A percentile compares a stretch with the other conserved stretches of the same genome.
These are phyloP conservation scores for Cylindrotheca fusiformis DNA, from an alignment of 108 stramenopile species.

Conservation along the genomic window DNA sequence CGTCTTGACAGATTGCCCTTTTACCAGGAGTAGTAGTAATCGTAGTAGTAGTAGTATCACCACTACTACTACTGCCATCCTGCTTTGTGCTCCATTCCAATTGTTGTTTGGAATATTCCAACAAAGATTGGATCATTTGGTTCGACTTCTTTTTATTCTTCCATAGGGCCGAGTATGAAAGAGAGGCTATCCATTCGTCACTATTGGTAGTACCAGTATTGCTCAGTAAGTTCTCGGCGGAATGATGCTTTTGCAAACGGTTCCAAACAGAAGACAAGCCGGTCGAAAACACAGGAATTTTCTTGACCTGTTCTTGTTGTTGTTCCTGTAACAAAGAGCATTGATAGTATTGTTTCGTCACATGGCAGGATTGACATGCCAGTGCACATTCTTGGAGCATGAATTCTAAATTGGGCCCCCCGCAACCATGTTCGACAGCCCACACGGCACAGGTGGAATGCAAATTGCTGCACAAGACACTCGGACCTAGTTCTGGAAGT, in stretches of 20 bases:
- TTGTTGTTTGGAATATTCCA: background rate
- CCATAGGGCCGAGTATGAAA: conserved; percentile 1
- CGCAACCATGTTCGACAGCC: background rate
- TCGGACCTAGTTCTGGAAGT: conserved; percentile 1
- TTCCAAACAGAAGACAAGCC: background rate
- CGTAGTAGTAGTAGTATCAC: background rate
- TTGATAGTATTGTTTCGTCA: background rate
- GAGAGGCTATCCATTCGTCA: conserved; percentile 6
- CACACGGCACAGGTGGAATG: conserved; percentile 1
- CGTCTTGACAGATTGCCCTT: conserved; percentile 1
- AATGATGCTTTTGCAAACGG: background rate
- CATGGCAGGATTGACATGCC: conserved; percentile 9
- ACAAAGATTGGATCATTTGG: too few relatives aligned
- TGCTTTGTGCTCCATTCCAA: background rate
- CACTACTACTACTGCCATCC: too few relatives aligned
- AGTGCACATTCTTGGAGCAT: conserved; percentile 8
- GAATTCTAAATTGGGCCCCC: background rate
- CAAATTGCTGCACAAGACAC: conserved; percentile 5
- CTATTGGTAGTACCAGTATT: background rate
- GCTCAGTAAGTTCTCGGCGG: background rate
- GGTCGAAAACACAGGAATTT: background rate
- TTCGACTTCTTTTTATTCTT: conserved; percentile 4
- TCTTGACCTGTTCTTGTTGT: too few relatives aligned
- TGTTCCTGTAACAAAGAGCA: background rate
- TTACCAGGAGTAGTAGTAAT: background rate